Evolutionary conservation across 148 eudicot species (phyloP), one percentile per base, ranked within the genome.

Genomic region (Selenicereus undatus): DNA sequence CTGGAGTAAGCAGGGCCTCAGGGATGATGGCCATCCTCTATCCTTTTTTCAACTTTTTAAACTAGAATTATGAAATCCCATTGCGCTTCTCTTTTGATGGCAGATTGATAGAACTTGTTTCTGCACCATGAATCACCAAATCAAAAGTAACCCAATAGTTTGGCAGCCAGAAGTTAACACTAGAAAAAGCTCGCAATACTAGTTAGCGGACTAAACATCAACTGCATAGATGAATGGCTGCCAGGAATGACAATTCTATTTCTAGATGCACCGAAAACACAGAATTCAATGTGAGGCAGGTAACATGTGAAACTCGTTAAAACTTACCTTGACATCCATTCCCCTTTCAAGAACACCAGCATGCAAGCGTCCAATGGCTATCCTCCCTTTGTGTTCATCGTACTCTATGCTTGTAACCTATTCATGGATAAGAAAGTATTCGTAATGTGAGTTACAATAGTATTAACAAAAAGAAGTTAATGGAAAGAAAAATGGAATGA

Each of bases 331-430:
- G 76, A 96, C 98, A 85, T 96, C 99, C 92, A 90, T 80, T 84
- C 99, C 99, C 84, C 81, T 92, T 35, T 86, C 77, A 83, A 96
- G 86, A 89, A 74, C 89, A 56, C 99, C 99, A 54, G 99, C 98
- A 91, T 93, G 99, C 85, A 96, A 83, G 58, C 99, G 98, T 52
- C 99, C 99, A 85, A 96, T 91, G 43, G 92, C 99, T 74, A 96
- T 91, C 68, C 95, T 90, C 80, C 99, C 99, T 88, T 93, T 96
- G 80, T 96, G 99, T 82, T 92, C 99, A 48, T 96, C 99, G 68
- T 92, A 92, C 86, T 96, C 99, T 39, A 89, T 93, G 83, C 86
- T 93, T 76, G 98, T 96, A 43, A 86, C 97, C 99, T 96, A 79
- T 73, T 68, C 76, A 71, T 56, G 64, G 69, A 5, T 36, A 7